phyloP scores from a whole-genome alignment of 176 grass and related monocot species.

The Neostapfia colusana region DNA sequence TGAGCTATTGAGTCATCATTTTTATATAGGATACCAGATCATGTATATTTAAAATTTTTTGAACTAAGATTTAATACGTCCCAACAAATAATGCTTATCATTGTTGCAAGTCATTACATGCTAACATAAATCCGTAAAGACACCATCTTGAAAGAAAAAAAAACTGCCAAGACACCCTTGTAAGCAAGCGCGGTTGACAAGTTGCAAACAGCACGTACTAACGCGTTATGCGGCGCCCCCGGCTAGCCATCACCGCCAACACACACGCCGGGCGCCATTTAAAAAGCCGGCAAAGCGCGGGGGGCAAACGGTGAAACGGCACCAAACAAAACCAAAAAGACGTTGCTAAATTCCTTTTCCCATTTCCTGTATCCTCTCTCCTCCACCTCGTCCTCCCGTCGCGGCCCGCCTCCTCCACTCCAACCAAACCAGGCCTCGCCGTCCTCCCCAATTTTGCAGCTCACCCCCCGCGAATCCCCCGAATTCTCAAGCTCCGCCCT shows the following conservation, averaged over 20 bases:
- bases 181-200: too few relatives aligned
- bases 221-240: not conserved
- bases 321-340: conserved; percentile 24
- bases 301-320: not conserved
- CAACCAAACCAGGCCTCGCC: conserved; percentile 4
- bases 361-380: not conserved
- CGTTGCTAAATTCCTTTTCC: conserved; percentile 18
- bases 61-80: too few relatives aligned
- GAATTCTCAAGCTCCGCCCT: conserved; percentile 16
- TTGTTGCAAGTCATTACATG: too few relatives aligned
- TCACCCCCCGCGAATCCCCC: conserved; percentile 15
- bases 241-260: not conserved
- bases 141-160: too few relatives aligned
- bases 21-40: too few relatives aligned
- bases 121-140: too few relatives aligned
- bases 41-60: too few relatives aligned
- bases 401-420: conserved; percentile 32
- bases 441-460: conserved; percentile 33
- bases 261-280: conserved; percentile 15
- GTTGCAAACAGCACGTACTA: not conserved
- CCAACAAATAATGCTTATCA: too few relatives aligned
- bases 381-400: conserved; percentile 30
- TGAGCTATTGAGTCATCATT: not conserved
- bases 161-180: not conserved
- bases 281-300: not conserved